Base-by-base conservation (phyloP, 2,329 filamentous ascomycete genomes). In the Mariannaea elegans region DNA sequence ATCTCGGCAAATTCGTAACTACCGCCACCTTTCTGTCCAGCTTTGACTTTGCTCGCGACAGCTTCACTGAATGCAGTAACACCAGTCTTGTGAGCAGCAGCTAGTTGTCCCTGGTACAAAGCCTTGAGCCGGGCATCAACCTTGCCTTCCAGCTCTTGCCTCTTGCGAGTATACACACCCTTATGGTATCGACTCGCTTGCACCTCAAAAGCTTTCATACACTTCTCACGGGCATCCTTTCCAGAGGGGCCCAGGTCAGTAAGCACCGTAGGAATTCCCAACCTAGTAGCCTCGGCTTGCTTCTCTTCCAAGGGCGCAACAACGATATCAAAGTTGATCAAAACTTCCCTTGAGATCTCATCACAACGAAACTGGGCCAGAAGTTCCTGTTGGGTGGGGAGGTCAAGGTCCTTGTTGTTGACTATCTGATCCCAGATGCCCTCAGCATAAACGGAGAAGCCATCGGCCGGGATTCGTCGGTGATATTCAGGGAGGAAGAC, bases 401-500 rank as follows among this genome's bases (percentile, higher is more conserved):
- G 79, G 77, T 99, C 95, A 54, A 99, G 83, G 72, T 99, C 95
- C 78, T 99, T 99, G 84, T 99, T 99, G 81, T 94, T 91, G 70
- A 97, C 94, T 73, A 99, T 99, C 78, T 98, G 94, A 71, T 98
- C 94, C 95, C 95, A 99, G 42, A 99, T 88, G 38, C 94, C 93
- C 74, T 95, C 89, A 1, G 95, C 94, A 71, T 99, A 99, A 60
- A 93, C 84, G 0, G 94, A 92, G 73, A 98, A 95, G n/a, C 95
- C 95, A 76, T 99, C 95, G 9, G 95, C 95, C 10, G 95, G 95
- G 64, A 99, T 99, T 57, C 95, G 86, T 62, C 95, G 87, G 78
- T 99, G 95, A 75, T 99, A 99, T 71, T 97, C 94, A 19, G 95
- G 90, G 41, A 98, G 80, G 74, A 99, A 95, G 4, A 99, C 86